These are phyloP conservation scores for Colletotrichum tropicale DNA, from an alignment of 2,329 filamentous ascomycete genomes.

Conservation along the genomic window DNA sequence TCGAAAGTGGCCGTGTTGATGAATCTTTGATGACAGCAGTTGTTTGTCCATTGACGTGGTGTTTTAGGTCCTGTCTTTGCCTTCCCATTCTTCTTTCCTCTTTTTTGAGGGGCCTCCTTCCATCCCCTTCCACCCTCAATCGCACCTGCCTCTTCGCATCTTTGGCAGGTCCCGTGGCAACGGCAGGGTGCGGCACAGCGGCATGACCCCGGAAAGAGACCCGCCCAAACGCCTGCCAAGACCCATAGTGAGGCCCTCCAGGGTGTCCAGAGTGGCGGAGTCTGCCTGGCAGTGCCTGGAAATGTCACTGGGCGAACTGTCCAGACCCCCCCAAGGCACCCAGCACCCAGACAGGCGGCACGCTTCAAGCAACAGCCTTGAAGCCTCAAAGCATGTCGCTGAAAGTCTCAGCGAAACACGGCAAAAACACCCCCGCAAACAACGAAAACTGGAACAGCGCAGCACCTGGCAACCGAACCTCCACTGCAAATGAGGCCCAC, in stretches of 20 bases:
- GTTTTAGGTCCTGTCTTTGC: neutral
- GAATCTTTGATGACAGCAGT: neutral
- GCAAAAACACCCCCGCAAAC: neutral
- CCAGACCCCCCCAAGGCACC: neutral
- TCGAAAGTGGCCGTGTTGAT: neutral
- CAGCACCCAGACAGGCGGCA: neutral
- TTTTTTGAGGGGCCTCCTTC: neutral
- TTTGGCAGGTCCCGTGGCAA: neutral
- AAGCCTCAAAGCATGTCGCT: neutral
- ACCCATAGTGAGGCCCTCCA: constrained; percentile 5
- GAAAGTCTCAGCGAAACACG: neutral
- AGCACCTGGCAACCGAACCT: neutral
- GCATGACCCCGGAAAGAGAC: constrained; percentile 3
- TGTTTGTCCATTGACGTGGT: neutral
- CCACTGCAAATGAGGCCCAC: constrained; percentile 1
- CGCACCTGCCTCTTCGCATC: neutral
- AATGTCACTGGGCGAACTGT: constrained; percentile 3
- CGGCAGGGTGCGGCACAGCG: neutral
- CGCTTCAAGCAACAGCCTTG: neutral
- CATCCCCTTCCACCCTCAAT: neutral
- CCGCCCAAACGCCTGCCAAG: constrained; percentile 9
- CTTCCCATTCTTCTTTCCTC: neutral
- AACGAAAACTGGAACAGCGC: neutral
- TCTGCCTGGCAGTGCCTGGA: neutral
- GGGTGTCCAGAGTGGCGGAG: neutral